These are phyloP conservation scores for Cutaneotrichosporon sp. DNA, from an alignment of 1,284 basidiomycete genomes.

Conservation along the genomic window DNA sequence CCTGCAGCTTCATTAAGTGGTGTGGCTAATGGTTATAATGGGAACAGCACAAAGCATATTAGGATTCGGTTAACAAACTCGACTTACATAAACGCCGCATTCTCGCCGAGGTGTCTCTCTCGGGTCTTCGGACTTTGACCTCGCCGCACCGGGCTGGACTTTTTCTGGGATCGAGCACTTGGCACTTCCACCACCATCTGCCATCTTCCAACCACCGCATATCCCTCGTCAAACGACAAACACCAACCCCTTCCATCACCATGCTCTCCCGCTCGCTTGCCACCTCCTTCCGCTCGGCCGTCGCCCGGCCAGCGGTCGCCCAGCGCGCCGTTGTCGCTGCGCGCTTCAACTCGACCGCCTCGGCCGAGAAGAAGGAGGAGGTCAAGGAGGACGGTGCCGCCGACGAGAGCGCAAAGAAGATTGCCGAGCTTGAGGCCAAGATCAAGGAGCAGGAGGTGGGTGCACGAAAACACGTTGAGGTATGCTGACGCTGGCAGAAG, in stretches of 20 bases:
- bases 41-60: too few species aligned
- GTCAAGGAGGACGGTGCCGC: slow-evolving; percentile 4
- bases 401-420: slow-evolving; percentile 19
- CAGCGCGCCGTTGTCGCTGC: slow-evolving; percentile 5
- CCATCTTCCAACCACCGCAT: background rate
- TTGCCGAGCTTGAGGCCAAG: slow-evolving; percentile 22
- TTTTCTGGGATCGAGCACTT: background rate
- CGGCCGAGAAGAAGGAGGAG: slow-evolving; percentile 7
- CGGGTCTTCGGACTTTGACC: slow-evolving; percentile 5
- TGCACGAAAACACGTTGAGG: background rate
- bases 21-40: too few species aligned
- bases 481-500: slow-evolving; percentile 53
- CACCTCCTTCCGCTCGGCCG: slow-evolving; percentile 15
- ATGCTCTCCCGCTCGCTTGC: slow-evolving; percentile 18
- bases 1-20: too few species aligned
- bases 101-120: background rate
- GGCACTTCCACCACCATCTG: background rate
- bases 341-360: slow-evolving; percentile 14
- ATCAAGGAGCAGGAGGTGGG: slow-evolving; percentile 17
- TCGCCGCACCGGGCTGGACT: background rate
- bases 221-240: background rate
- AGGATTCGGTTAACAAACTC: too few species aligned
- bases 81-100: too few species aligned
- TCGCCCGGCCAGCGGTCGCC: slow-evolving; percentile 11
- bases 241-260: background rate